Percentiles rank a stretch among this genome's conserved stretches.
Evolutionary conservation across 768 basidiomycete genomes (phyloP).

Genomic region (Kwoniella sp.): DNA sequence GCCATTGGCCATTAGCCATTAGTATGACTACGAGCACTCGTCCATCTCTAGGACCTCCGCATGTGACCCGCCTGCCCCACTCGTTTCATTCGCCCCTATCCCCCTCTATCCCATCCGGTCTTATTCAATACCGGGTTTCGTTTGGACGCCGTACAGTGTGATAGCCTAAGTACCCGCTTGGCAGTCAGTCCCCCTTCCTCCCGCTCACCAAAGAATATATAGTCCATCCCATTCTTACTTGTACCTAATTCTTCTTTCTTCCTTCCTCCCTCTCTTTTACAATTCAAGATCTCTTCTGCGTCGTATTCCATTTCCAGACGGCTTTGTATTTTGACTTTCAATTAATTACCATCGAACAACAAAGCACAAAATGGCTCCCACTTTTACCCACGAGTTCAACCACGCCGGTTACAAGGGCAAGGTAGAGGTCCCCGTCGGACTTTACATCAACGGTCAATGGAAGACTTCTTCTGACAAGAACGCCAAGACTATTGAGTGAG

Average conservation of each 20-base stretch:
- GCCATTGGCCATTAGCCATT: not conserved
- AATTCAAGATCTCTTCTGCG: not conserved
- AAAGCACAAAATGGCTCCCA: constrained; percentile 28
- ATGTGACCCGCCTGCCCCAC: not conserved
- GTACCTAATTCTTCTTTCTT: not conserved
- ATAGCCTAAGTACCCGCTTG: not conserved
- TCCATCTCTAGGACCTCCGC: not conserved
- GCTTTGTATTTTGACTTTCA: too few species aligned
- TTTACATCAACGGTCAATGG: constrained; percentile 91
- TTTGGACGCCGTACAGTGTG: not conserved
- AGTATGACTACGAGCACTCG: too few species aligned
- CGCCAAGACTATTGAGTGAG: constrained; percentile 53
- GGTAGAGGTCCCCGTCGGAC: constrained; percentile 68
- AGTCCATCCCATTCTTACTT: not conserved
- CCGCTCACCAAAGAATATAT: too few species aligned
- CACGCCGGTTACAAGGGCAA: constrained; percentile 53
- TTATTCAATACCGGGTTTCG: not conserved
- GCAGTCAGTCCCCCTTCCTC: not conserved
- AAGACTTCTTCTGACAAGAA: constrained; percentile 58
- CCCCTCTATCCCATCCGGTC: too few species aligned
- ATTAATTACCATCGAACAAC: too few species aligned
- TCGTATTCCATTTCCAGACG: too few species aligned
- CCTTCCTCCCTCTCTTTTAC: not conserved
- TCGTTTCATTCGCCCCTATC: not conserved
- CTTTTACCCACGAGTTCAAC: constrained; percentile 51